Evolutionary conservation across 2,329 filamentous ascomycete genomes (phyloP), one percentile per base, ranked within the genome.

Genomic region (Elsinoe perseae): DNA sequence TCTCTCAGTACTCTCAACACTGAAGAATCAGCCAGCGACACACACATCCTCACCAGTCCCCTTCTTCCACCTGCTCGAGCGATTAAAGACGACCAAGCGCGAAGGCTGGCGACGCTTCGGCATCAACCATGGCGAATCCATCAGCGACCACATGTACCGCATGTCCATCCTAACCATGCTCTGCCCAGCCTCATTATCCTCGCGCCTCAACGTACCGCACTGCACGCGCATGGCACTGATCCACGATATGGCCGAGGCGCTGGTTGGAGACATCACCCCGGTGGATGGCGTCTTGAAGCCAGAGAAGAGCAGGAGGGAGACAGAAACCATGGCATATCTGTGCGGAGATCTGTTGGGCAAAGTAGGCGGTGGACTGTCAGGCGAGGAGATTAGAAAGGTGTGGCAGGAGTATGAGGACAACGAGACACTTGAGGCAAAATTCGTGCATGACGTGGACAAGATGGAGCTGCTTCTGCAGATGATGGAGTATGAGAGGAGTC

Each of bases 101-200:
- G 93, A 96, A 73, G 93, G 93, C 62, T 98, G 93, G 93, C 82
- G 87, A 56, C 83, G 93, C 34, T 96, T 96, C 69, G 84, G 83
- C 36, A 89, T 98, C 62, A 63, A 70, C 57, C 62, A 73, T 57
- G 87, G 89, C 69, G 93, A 98, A 72, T 95, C 89, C 1, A 96
- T 98, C 68, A 81, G 89, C 55, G 93, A 98, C 75, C 93, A 98
- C 79, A 98, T 98, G 93, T 98, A 97, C 74, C 90, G 93, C 73
- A 98, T 98, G 93, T 89, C 91, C 50, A 81, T 98, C 63, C 89
- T 98, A 71, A 90, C 89, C 61, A 88, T 98, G 84, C 82, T 96
- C 62, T 90, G 89, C 2, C 92, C 93, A 1, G 79, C 87, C 0
- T 74, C 85, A 1, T 81, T 96, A 9, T 78, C 83, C 2, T 73